These are phyloP conservation scores for Ceratocystis colombiana DNA, from an alignment of 2,329 filamentous ascomycete genomes.

Conservation along the genomic window DNA sequence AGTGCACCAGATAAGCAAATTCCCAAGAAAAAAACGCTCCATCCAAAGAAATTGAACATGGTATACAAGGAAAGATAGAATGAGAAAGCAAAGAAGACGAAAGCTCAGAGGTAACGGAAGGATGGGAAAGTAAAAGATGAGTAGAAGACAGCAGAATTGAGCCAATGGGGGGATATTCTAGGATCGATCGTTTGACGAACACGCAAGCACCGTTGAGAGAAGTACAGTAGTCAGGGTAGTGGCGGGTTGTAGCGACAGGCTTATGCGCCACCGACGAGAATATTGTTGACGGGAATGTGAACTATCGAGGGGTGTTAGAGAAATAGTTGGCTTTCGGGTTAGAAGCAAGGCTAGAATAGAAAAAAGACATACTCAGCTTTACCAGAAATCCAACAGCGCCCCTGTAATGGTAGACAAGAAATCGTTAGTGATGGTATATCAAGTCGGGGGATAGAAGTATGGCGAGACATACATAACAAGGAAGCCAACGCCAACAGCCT, in stretches of 20 bases:
- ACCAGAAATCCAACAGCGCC: conserved; percentile 60
- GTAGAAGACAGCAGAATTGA: background rate
- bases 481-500: conserved; percentile 59
- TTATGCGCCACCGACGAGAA: conserved; percentile 57
- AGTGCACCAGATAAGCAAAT: conserved; percentile 16
- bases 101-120: too few species aligned
- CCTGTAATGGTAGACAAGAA: conserved; percentile 8
- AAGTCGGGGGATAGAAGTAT: background rate
- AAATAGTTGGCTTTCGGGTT: background rate
- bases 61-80: conserved; percentile 15
- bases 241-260: background rate
- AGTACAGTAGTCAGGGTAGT: too few species aligned
- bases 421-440: background rate
- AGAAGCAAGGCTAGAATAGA: conserved; percentile 1
- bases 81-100: background rate
- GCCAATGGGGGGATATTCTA: background rate
- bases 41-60: conserved; percentile 18
- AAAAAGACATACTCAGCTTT: conserved; percentile 49
- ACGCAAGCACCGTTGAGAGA: too few species aligned
- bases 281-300: conserved; percentile 61
- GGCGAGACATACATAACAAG: conserved; percentile 44
- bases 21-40: conserved; percentile 20
- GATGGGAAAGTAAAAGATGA: background rate
- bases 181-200: too few species aligned
- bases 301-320: conserved; percentile 35